phyloP scores from a whole-genome alignment of 2,329 filamentous ascomycete genomes.

The Elsinoe necatrix region DNA sequence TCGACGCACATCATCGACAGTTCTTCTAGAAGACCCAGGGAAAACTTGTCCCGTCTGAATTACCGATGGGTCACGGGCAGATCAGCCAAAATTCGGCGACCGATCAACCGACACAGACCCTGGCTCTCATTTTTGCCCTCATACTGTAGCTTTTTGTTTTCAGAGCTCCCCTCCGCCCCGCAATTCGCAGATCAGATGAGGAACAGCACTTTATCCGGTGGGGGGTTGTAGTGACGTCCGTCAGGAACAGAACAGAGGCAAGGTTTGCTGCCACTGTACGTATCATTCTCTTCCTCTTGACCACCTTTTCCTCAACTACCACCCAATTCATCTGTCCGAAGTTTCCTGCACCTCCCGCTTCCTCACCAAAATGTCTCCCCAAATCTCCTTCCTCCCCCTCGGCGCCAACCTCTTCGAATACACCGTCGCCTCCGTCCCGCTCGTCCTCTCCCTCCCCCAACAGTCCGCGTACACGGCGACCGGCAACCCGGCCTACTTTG shows the following conservation, averaged over 20 bases:
- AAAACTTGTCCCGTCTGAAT: not conserved
- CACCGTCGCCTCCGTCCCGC: conserved; percentile 67
- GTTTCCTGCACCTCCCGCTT: too few relatives aligned
- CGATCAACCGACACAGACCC: not conserved
- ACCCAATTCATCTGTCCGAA: not conserved
- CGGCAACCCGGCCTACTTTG: conserved; percentile 74
- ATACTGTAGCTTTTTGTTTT: not conserved
- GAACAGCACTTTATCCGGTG: conserved; percentile 12
- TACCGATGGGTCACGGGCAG: not conserved
- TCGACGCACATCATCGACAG: not conserved
- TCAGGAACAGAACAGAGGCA: not conserved
- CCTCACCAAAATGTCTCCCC: conserved; percentile 10
- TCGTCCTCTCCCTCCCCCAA: conserved; percentile 77
- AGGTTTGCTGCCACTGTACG: not conserved
- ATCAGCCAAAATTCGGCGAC: conserved; percentile 5
- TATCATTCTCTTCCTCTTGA: not conserved
- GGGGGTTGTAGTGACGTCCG: not conserved
- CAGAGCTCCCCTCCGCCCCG: not conserved
- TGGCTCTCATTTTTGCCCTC: not conserved
- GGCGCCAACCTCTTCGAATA: conserved; percentile 78
- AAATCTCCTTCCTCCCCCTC: conserved; percentile 61
- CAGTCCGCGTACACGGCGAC: conserved; percentile 63
- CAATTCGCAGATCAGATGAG: not conserved
- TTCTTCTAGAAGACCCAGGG: not conserved
- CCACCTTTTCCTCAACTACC: not conserved